Conservation (phyloP, 2,329 filamentous ascomycete species). For the Penicillium sp. region DNA sequence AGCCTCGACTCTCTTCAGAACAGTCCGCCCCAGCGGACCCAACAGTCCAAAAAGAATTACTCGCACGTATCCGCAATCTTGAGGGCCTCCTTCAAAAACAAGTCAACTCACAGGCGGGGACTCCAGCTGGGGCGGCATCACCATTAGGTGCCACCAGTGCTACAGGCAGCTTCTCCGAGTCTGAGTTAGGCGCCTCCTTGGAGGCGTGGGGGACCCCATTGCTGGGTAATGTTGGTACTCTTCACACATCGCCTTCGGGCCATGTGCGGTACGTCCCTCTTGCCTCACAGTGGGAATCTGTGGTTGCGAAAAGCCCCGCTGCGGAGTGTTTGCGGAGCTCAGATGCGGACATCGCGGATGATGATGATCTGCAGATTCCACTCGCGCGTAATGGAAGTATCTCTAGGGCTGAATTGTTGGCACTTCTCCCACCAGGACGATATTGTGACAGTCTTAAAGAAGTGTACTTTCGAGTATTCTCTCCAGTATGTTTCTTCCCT, state of each 20-base stretch:
- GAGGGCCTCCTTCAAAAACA: slow-evolving; percentile 46
- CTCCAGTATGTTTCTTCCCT: slow-evolving; percentile 38
- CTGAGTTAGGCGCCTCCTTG: slow-evolving; percentile 29
- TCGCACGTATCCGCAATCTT: slow-evolving; percentile 44
- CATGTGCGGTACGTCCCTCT: slow-evolving; percentile 46
- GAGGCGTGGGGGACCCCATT: slow-evolving; percentile 31
- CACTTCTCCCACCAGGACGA: slow-evolving; percentile 41
- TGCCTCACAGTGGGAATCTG: slow-evolving; percentile 41
- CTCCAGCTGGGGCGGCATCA: slow-evolving; percentile 33
- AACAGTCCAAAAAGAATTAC: slow-evolving; percentile 39
- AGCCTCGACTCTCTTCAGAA: slow-evolving; percentile 40
- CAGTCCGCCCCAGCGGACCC: slow-evolving; percentile 32
- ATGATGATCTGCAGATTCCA: slow-evolving; percentile 43
- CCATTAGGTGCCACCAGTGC: slow-evolving; percentile 37
- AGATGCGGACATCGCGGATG: slow-evolving; percentile 37
- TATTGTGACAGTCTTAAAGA: slow-evolving; percentile 47
- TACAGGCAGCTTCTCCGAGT: slow-evolving; percentile 36
- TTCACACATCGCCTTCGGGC: slow-evolving; percentile 42
- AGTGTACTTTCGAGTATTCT: slow-evolving; percentile 48
- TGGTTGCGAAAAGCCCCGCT: slow-evolving; percentile 35
- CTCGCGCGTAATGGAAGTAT: slow-evolving; percentile 35
- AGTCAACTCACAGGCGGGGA: slow-evolving; percentile 31
- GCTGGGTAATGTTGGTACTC: slow-evolving; percentile 37
- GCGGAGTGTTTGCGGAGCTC: slow-evolving; percentile 36
- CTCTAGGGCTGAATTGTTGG: slow-evolving; percentile 40